These are phyloP conservation scores for Calonectria pteridis DNA, from an alignment of 2,329 filamentous ascomycete genomes.

Conservation along the genomic window DNA sequence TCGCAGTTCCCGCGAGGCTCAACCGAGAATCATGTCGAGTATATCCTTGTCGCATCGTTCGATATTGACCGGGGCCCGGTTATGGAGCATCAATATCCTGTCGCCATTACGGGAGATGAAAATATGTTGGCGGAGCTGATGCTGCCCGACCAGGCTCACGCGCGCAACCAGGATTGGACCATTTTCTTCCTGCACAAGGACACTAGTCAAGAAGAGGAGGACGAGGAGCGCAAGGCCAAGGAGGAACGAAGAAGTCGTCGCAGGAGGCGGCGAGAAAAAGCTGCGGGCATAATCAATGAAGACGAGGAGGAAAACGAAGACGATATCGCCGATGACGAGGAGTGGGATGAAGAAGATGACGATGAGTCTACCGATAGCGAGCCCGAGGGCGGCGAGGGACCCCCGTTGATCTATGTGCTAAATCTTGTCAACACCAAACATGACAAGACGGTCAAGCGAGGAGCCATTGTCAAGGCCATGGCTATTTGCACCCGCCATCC, in stretches of 20 bases:
- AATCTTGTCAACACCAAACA: slow-evolving; percentile 99
- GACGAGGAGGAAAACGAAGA: slow-evolving; percentile 58
- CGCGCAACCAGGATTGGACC: slow-evolving; percentile 97
- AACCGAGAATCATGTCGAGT: slow-evolving; percentile 95
- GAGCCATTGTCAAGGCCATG: slow-evolving; percentile 97
- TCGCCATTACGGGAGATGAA: slow-evolving; percentile 95
- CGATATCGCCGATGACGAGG: slow-evolving; percentile 59
- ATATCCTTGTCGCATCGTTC: slow-evolving; percentile 97
- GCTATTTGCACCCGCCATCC: slow-evolving; percentile 98
- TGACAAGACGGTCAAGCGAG: slow-evolving; percentile 92
- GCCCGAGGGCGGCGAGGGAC: slow-evolving; percentile 81
- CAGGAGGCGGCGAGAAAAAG: slow-evolving; percentile 64
- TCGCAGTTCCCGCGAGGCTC: slow-evolving; percentile 83
- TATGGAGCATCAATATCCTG: slow-evolving; percentile 98
- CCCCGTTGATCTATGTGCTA: slow-evolving; percentile 94
- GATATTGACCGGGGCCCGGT: slow-evolving; percentile 95
- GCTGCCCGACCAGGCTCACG: slow-evolving; percentile 96
- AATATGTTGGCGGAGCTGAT: slow-evolving; percentile 98
- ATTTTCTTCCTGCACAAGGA: slow-evolving; percentile 99
- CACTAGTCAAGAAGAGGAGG: slow-evolving; percentile 84
- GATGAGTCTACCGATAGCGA: slow-evolving; percentile 71
- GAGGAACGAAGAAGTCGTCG: slow-evolving; percentile 65
- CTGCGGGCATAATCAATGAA: slow-evolving; percentile 61
- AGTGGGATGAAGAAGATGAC: slow-evolving; percentile 63
- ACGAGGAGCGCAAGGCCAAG: slow-evolving; percentile 73